Conservation (phyloP, 176 grass and related monocot species). For the Oryza brachyantha region DNA sequence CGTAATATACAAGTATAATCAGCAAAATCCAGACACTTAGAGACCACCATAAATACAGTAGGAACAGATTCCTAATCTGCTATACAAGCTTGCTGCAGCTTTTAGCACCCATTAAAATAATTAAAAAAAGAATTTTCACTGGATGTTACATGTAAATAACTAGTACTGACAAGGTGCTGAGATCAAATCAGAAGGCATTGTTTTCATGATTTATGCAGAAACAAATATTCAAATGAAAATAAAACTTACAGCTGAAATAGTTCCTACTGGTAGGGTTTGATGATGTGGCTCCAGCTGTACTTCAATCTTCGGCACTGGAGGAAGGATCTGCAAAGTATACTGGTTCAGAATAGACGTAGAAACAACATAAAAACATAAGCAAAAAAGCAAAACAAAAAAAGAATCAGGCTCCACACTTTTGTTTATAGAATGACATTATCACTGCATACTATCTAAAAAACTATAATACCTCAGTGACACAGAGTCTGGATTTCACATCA, state of each 20-base stretch:
- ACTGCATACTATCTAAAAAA: background rate
- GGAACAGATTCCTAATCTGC: background rate
- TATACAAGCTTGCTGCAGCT: background rate
- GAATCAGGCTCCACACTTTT: background rate
- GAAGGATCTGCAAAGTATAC: constrained; percentile 55
- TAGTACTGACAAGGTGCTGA: background rate
- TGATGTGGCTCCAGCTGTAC: constrained; percentile 70
- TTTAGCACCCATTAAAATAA: constrained; percentile 1
- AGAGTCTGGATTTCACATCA: background rate
- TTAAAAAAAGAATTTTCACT: constrained; percentile 7
- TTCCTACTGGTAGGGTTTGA: constrained; percentile 68
- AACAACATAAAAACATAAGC: background rate
- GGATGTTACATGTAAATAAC: background rate
- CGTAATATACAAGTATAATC: background rate
- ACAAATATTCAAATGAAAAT: background rate
- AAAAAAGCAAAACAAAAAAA: background rate
- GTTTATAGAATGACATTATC: background rate
- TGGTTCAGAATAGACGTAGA: constrained; percentile 20
- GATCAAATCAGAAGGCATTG: background rate
- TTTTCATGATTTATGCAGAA: background rate
- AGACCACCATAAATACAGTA: background rate
- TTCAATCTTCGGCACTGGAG: constrained; percentile 76
- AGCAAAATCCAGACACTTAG: background rate
- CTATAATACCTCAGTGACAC: background rate
- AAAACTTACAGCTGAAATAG: constrained; percentile 71